Evolutionary conservation across 2,329 filamentous ascomycete genomes (phyloP), one percentile per base, ranked within the genome.

Genomic region (Alternaria brassicae): DNA sequence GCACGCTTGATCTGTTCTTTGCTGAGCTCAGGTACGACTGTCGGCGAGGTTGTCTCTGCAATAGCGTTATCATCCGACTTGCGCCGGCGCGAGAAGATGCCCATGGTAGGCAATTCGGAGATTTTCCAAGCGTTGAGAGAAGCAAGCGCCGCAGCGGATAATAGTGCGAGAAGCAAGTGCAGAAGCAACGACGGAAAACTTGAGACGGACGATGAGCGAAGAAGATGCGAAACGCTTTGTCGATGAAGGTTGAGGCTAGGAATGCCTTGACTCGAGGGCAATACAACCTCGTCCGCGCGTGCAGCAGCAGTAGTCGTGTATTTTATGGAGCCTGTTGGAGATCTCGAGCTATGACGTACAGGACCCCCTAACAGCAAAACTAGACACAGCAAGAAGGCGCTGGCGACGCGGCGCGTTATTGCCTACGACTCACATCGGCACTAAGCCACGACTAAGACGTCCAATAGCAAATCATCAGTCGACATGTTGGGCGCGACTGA

Each of bases 1-100:
- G 77, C 77, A 25, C 73, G 75, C 58, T 78, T 77, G 61, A 79
- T 51, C 61, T 79, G 77, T 12, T 67, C 57, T 66, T 75, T 77
- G 4, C 71, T 72, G 48, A 78, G 72, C 39, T 74, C 71, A 6
- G 72, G 71, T 27, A 58, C 61, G 9, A 60, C 60, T 9, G 68
- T 65, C 45, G 68, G 60, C 44, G 66, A 56, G 2, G 66, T 32
- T 2, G 64, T 58, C 32, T 49, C 50, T 10, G 50, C 40, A 21
- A 50, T 53, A 17, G 56, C 61, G 39, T 68, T 65, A 58, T 68
- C 53, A 53, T 65, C 45, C 36, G 63, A 71, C 10, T 49, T 44
- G 36, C 58, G 56, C 32, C 64, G 68, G 45, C 70, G 72, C 47
- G 59, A 60, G 62, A 74, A 75, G 59, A 76, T 62, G 41, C 52